These are phyloP conservation scores for Lentinula aciculospora DNA, from an alignment of 768 basidiomycete species.

Conservation along the genomic window DNA sequence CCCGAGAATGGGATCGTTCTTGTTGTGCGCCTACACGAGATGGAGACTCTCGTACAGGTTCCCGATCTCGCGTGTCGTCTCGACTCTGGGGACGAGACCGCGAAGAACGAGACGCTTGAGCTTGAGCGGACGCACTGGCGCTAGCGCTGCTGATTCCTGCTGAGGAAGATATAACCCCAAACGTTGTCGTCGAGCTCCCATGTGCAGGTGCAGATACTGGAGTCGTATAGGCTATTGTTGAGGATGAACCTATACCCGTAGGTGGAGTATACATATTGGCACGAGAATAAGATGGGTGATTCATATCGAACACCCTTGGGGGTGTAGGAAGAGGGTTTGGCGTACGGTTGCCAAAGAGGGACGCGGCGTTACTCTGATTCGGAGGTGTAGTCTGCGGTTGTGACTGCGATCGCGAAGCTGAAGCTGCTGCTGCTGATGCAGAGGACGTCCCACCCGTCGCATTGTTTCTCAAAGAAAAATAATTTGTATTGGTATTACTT, in stretches of 20 bases:
- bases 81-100: not conserved
- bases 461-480: not conserved
- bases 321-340: constrained; percentile 5
- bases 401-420: not conserved
- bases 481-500: not conserved
- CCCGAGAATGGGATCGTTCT: not conserved
- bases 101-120: not conserved
- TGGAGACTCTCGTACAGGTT: not conserved
- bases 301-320: not conserved
- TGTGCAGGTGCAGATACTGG: not conserved
- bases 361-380: not conserved
- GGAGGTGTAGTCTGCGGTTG: constrained; percentile 7
- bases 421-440: constrained; percentile 4
- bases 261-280: not conserved
- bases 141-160: constrained; percentile 8
- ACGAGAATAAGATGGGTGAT: not conserved
- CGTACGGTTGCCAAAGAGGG: not conserved
- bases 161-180: not conserved
- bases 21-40: not conserved
- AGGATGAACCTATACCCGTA: not conserved
- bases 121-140: constrained; percentile 10
- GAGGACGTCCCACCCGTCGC: constrained; percentile 1
- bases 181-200: not conserved
- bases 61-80: not conserved
- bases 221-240: not conserved